A percentile compares a stretch with the other conserved stretches of the same genome.
Evolutionary conservation across 1,139 yeast species (phyloP).

Genomic region (Geotrichum aggregatum): DNA sequence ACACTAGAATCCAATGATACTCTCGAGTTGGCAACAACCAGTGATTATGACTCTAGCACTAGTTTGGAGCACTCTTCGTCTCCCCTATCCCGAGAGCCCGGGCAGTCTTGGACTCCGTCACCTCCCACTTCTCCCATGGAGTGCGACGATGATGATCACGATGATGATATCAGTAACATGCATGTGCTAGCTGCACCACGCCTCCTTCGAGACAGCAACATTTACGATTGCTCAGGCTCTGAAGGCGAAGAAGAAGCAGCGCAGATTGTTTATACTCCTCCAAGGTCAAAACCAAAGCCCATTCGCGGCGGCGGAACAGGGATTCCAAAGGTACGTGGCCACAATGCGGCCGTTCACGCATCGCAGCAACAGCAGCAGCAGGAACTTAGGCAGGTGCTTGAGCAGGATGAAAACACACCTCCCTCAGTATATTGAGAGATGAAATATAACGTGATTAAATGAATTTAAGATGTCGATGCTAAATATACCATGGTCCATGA

Average conservation of each 20-base stretch:
- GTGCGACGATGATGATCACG: no score
- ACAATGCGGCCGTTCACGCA: neutral
- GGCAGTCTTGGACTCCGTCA: neutral
- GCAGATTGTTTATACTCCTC: constrained; percentile 9
- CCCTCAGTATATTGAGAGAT: neutral
- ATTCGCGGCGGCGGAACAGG: constrained; percentile 16
- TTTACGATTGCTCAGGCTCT: neutral
- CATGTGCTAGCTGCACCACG: neutral
- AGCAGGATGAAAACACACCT: constrained; percentile 3
- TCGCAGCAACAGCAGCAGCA: neutral
- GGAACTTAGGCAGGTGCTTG: neutral
- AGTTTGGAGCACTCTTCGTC: neutral
- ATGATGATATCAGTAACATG: no score
- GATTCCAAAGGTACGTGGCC: constrained; percentile 12
- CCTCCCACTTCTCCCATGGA: neutral
- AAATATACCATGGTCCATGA: no score
- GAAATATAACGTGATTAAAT: neutral
- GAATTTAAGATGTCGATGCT: neutral
- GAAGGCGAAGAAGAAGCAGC: constrained; percentile 8
- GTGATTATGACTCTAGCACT: no score
- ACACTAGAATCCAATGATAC: no score
- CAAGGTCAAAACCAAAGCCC: constrained; percentile 15
- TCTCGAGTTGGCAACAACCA: no score
- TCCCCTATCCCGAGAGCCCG: neutral
- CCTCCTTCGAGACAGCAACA: neutral